Percentiles rank a stretch among this genome's conserved stretches.
Conservation (phyloP, 345 rosid species). For the Moricandia arvensis region DNA sequence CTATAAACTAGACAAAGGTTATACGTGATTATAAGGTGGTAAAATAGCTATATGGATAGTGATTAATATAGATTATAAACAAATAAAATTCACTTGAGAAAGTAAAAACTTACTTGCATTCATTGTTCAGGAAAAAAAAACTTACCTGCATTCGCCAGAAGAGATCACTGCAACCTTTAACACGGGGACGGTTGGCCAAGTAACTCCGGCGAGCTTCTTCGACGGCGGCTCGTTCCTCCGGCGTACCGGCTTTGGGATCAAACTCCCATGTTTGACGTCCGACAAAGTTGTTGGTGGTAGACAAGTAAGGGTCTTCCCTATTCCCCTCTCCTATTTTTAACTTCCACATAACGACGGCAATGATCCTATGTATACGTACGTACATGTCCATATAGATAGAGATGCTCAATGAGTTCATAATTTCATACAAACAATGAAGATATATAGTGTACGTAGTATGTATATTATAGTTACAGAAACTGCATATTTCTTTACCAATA, state of each 20-base stretch:
- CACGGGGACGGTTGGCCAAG: conserved; percentile 33
- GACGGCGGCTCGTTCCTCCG: conserved; percentile 46
- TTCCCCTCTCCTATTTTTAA: conserved; percentile 48
- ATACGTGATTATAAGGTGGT: neutral
- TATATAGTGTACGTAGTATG: neutral
- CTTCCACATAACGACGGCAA: conserved; percentile 43
- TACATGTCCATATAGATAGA: neutral
- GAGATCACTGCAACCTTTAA: conserved; percentile 46
- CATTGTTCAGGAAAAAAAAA: too few species aligned
- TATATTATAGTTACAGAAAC: neutral
- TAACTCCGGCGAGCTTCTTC: conserved; percentile 48
- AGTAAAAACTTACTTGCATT: conserved; percentile 39
- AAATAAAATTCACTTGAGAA: neutral
- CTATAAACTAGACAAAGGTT: neutral
- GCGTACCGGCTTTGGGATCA: conserved; percentile 43
- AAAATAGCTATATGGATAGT: neutral
- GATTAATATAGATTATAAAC: too few species aligned
- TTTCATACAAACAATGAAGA: neutral
- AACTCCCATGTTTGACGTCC: conserved; percentile 55
- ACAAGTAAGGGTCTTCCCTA: conserved; percentile 38
- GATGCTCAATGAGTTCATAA: neutral
- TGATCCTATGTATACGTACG: neutral
- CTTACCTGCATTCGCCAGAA: conserved; percentile 52
- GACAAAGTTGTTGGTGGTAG: conserved; percentile 43
- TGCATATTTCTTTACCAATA: too few species aligned